phyloP scores from a whole-genome alignment of 2,329 filamentous ascomycete species.

The Lizonia empirigonia region DNA sequence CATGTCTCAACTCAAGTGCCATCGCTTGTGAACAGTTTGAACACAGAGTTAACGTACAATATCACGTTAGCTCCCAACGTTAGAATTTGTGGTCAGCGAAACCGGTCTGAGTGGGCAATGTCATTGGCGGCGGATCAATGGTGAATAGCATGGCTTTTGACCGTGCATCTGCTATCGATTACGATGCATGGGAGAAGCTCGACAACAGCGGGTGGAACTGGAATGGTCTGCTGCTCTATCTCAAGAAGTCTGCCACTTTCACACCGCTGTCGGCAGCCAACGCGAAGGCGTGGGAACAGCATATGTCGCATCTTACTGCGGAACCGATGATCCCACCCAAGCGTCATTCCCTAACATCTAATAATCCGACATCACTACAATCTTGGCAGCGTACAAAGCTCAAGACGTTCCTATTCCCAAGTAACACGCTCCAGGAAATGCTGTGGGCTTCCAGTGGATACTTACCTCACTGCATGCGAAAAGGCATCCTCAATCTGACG shows the following conservation, averaged over 20 bases:
- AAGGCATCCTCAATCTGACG: slow-evolving; percentile 44
- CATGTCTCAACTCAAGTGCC: slow-evolving; percentile 33
- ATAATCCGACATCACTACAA: slow-evolving; percentile 27
- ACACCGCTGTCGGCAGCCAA: slow-evolving; percentile 22
- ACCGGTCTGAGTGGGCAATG: slow-evolving; percentile 29
- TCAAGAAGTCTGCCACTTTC: slow-evolving; percentile 40
- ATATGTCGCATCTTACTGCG: slow-evolving; percentile 34
- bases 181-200: slow-evolving; percentile 62
- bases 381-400: slow-evolving; percentile 29
- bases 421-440: slow-evolving; percentile 36
- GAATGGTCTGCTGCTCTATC: slow-evolving; percentile 36
- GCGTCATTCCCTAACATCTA: slow-evolving; percentile 37
- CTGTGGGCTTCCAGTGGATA: slow-evolving; percentile 39
- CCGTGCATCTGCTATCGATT: slow-evolving; percentile 44
- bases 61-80: slow-evolving; percentile 31
- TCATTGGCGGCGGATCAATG: slow-evolving; percentile 46
- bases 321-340: slow-evolving; percentile 30
- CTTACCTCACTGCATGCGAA: slow-evolving; percentile 31
- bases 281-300: slow-evolving; percentile 29
- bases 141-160: slow-evolving; percentile 50
- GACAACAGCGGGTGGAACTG: slow-evolving; percentile 59
- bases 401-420: slow-evolving; percentile 25
- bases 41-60: slow-evolving; percentile 31
- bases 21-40: slow-evolving; percentile 29
- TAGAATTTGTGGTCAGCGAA: slow-evolving; percentile 20